Percentiles rank a stretch among this genome's conserved stretches.
phyloP scores from a whole-genome alignment of 1,139 yeast species.

The Yamadazyma diddensiae region DNA sequence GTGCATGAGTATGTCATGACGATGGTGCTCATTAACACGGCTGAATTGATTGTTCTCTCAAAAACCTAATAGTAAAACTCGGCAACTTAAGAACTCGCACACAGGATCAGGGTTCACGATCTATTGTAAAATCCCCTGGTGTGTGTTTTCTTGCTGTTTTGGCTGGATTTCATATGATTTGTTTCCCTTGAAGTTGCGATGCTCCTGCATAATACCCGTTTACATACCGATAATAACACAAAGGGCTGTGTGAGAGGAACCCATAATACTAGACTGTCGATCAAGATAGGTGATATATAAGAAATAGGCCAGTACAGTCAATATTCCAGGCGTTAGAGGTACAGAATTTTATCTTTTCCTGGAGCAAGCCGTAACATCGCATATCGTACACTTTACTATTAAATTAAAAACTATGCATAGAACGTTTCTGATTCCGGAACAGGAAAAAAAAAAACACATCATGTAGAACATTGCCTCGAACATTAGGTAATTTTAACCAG shows the following conservation, averaged over 20 bases:
- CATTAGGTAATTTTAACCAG: too few species aligned
- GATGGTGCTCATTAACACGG: constrained; percentile 2
- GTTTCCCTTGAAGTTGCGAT: not conserved
- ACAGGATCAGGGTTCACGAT: constrained; percentile 1
- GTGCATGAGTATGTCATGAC: not conserved
- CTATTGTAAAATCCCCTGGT: not conserved
- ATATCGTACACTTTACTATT: not conserved
- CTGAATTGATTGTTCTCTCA: not conserved
- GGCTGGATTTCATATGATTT: not conserved
- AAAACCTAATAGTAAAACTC: not conserved
- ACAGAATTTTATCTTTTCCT: too few species aligned
- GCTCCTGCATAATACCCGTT: constrained; percentile 1
- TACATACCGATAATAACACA: too few species aligned
- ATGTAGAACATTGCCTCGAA: too few species aligned
- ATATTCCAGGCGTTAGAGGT: too few species aligned
- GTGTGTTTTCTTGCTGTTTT: not conserved
- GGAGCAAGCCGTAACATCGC: not conserved
- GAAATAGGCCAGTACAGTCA: too few species aligned
- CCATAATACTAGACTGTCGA: too few species aligned
- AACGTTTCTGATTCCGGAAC: not conserved
- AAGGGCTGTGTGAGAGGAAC: too few species aligned
- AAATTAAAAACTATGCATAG: not conserved
- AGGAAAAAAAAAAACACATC: not conserved
- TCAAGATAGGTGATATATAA: too few species aligned
- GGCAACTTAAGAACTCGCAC: not conserved